phyloP scores from a whole-genome alignment of 257 asterid species.

The Anisodus tanguticus region DNA sequence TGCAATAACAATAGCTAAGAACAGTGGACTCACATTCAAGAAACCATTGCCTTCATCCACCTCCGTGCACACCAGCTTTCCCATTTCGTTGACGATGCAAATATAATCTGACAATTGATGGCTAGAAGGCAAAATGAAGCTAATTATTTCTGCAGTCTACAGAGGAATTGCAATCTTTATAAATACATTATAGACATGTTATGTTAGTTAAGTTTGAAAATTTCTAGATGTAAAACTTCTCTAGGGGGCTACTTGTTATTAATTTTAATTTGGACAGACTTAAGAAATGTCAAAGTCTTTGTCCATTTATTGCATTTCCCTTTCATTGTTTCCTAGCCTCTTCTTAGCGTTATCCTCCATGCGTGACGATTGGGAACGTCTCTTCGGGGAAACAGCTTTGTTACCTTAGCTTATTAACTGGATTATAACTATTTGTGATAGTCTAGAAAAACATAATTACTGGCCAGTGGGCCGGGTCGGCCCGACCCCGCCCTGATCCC shows the following conservation, averaged over 20 bases:
- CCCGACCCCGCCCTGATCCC: too few species aligned
- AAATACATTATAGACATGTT: neutral
- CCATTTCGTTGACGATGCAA: neutral
- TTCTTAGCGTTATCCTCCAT: neutral
- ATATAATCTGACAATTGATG: neutral
- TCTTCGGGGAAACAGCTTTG: neutral
- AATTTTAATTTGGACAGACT: neutral
- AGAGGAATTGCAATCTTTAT: neutral
- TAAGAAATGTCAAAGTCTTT: neutral
- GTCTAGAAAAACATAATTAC: neutral
- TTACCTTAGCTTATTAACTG: neutral
- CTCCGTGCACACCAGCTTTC: neutral
- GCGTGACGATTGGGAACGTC: neutral
- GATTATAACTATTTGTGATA: neutral
- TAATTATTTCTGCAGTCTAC: too few species aligned
- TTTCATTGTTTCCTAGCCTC: neutral
- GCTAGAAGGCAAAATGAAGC: neutral
- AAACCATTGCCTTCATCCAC: neutral
- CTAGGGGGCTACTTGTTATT: neutral
- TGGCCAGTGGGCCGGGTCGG: too few species aligned
- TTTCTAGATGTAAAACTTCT: neutral
- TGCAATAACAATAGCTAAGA: slow-evolving; percentile 2
- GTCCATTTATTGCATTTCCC: neutral
- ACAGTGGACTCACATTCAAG: slow-evolving; percentile 4
- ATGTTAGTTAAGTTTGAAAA: neutral